Conservation (phyloP, 1,284 basidiomycete species). For the Amylostereum areolatum region DNA sequence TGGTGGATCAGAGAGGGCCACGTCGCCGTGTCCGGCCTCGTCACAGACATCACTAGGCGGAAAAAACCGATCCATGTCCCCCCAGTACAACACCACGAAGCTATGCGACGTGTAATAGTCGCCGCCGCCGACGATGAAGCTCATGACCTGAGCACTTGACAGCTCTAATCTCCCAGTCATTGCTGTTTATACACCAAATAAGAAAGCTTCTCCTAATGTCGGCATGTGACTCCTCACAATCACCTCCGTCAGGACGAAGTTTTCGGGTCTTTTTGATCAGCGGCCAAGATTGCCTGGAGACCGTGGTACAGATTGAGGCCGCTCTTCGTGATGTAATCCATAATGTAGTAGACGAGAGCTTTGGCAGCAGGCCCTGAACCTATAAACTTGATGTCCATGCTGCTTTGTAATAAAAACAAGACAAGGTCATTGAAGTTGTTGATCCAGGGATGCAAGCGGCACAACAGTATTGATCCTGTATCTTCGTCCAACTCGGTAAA, state of each 20-base stretch:
- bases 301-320: slow-evolving; percentile 15
- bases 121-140: slow-evolving; percentile 7
- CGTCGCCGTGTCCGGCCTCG: too few relatives aligned
- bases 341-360: slow-evolving; percentile 23
- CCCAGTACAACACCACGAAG: slow-evolving; percentile 4
- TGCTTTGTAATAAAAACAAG: slow-evolving; percentile 17
- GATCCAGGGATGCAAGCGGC: slow-evolving; percentile 9
- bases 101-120: slow-evolving; percentile 7
- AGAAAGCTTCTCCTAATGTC: slow-evolving; percentile 1
- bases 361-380: slow-evolving; percentile 24
- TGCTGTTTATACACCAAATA: slow-evolving; percentile 4
- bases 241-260: too few relatives aligned
- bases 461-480: slow-evolving; percentile 2
- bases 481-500: slow-evolving; percentile 4
- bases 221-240: slow-evolving; percentile 10
- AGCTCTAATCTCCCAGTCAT: slow-evolving; percentile 5
- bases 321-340: slow-evolving; percentile 24
- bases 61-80: not conserved
- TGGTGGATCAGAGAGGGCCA: too few relatives aligned
- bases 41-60: too few relatives aligned
- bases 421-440: slow-evolving; percentile 9
- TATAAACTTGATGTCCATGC: slow-evolving; percentile 27
- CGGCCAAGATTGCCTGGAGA: slow-evolving; percentile 15
- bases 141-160: slow-evolving; percentile 7
- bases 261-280: slow-evolving; percentile 14